Conservation (phyloP, 345 rosid species). For the Firmiana major region DNA sequence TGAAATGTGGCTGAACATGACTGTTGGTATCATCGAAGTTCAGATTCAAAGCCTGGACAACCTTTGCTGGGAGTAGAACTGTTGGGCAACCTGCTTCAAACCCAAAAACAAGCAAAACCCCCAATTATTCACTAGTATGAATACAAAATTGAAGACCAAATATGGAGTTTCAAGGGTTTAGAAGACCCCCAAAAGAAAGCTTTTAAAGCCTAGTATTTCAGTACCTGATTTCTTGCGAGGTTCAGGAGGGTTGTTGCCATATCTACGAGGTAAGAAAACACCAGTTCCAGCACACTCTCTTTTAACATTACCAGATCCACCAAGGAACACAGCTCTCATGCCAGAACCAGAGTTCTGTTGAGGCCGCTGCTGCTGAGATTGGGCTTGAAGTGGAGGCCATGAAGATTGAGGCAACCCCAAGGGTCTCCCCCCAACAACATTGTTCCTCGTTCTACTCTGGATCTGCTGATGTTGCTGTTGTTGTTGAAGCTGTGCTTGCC, state of each 20-base stretch:
- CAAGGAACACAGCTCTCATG: slow-evolving; percentile 25
- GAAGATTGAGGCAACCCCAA: slow-evolving; percentile 29
- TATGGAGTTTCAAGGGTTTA: not conserved
- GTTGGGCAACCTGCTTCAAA: slow-evolving; percentile 31
- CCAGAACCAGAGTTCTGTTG: slow-evolving; percentile 1
- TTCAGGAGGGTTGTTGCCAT: slow-evolving; percentile 28
- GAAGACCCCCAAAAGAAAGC: not conserved
- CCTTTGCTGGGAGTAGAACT: slow-evolving; percentile 42
- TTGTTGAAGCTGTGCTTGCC: slow-evolving; percentile 16
- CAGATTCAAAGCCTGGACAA: slow-evolving; percentile 50
- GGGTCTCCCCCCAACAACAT: not conserved
- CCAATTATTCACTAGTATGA: not conserved
- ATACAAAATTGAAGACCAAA: not conserved
- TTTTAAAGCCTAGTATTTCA: not conserved
- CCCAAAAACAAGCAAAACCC: not conserved
- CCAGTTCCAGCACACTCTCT: slow-evolving; percentile 68
- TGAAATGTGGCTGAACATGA: slow-evolving; percentile 27
- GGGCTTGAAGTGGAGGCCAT: slow-evolving; percentile 37
- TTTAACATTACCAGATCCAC: slow-evolving; percentile 38
- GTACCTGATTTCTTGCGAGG: slow-evolving; percentile 59
- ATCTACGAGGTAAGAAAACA: slow-evolving; percentile 74
- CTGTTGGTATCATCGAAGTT: slow-evolving; percentile 27
- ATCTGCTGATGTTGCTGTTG: slow-evolving; percentile 28
- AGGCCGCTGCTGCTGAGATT: slow-evolving; percentile 6
- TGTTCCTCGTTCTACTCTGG: slow-evolving; percentile 23